Evolutionary conservation across 2,329 filamentous ascomycete genomes (phyloP), one percentile per base, ranked within the genome.

Genomic region (Pseudodiploospora longispora): DNA sequence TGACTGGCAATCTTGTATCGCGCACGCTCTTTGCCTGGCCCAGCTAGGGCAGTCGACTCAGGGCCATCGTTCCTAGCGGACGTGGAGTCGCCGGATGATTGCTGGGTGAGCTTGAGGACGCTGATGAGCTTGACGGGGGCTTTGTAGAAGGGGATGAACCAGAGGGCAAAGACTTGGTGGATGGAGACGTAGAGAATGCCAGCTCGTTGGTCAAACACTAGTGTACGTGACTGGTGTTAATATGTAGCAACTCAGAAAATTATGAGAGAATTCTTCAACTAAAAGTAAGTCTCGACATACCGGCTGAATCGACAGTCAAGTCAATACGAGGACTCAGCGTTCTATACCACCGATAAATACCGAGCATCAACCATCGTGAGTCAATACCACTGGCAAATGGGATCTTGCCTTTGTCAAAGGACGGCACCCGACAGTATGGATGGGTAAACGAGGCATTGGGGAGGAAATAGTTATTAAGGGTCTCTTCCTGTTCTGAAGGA

Each of bases 291-390:
- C 32, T 27, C 34, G 19, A 57, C 63, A 36, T 58, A 77, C 75
- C 69, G 36, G 64, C 62, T 4, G 73, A 76, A 50, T 87, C 76
- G 12, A 95, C 70, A 2, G 74, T 66, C 9, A 91, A 65, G 36
- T 82, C 72, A 51, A 93, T 85, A 12, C 71, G 68, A 0, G 89
- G 89, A 49, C 82, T 87, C 58, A 95, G 70, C 51, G 91, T 84
- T 57, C 88, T 87, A 64, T 94, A 91, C 85, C 85, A 90, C 35
- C 80, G 78, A 58, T 87, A 94, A 45, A 95, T 82, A 53, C 74
- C 72, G 39, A 76, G 67, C 12, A 94, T 72, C 5, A 86, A 59
- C 65, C 73, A 79, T 36, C 86, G 74, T 7, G 85, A 90, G 50
- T 82, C 77, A 27, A 77, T 44, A 1, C 56, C 54, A 6, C 64